Conservation (phyloP, 805 yeast genomes). For the Pichia gijzeniarum region DNA sequence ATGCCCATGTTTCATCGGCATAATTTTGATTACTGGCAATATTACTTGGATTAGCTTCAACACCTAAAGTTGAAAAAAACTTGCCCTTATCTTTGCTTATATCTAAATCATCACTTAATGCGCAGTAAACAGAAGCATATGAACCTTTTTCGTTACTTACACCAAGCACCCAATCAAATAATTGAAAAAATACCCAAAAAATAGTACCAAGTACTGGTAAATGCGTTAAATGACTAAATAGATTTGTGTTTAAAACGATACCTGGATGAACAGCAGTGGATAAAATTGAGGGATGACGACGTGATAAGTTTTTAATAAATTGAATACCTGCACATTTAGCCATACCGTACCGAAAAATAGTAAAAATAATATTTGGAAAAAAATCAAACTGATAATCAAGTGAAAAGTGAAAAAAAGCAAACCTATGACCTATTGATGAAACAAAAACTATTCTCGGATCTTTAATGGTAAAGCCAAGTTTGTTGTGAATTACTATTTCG, state of each 20-base stretch:
- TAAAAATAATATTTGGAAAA: slow-evolving; percentile 60
- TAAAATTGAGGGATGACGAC: slow-evolving; percentile 58
- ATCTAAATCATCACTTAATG: slow-evolving; percentile 46
- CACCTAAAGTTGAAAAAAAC: slow-evolving; percentile 58
- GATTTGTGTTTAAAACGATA: slow-evolving; percentile 72
- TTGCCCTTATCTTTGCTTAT: slow-evolving; percentile 60
- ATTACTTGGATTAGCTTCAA: slow-evolving; percentile 46
- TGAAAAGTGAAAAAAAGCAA: slow-evolving; percentile 42
- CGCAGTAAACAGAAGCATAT: slow-evolving; percentile 55
- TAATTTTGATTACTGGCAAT: slow-evolving; percentile 53
- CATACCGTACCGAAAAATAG: slow-evolving; percentile 72
- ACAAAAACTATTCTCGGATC: slow-evolving; percentile 55
- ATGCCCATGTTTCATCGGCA: slow-evolving; percentile 69
- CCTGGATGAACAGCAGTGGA: slow-evolving; percentile 78
- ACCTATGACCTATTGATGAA: slow-evolving; percentile 59
- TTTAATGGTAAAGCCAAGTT: slow-evolving; percentile 12
- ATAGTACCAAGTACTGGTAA: slow-evolving; percentile 70
- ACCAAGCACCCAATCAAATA: slow-evolving; percentile 65
- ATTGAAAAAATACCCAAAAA: slow-evolving; percentile 65
- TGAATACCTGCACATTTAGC: slow-evolving; percentile 79
- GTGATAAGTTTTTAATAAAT: slow-evolving; percentile 55
- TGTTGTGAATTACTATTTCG: background rate
- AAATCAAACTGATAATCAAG: slow-evolving; percentile 46
- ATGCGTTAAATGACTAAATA: slow-evolving; percentile 71
- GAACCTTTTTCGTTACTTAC: slow-evolving; percentile 68